A percentile compares a stretch with the other conserved stretches of the same genome.
Evolutionary conservation across 2,329 filamentous ascomycete species (phyloP).

Genomic region (Ceratocystis diversiconidia): DNA sequence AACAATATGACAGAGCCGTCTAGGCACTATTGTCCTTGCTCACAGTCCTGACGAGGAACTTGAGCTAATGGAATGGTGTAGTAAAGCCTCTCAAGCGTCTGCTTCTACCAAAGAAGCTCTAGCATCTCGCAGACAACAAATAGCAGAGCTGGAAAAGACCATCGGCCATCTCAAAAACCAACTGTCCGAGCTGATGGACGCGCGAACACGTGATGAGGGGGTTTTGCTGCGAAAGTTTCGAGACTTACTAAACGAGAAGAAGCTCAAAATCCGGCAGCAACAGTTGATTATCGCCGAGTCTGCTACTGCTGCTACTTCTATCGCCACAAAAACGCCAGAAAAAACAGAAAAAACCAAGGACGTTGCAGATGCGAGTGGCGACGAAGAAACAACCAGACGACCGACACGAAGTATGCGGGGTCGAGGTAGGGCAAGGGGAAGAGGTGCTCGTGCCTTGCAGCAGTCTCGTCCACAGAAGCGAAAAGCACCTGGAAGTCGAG

Average conservation of each 20-base stretch:
- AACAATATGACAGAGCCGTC: slow-evolving; percentile 40
- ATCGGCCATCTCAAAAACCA: slow-evolving; percentile 46
- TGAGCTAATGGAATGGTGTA: slow-evolving; percentile 57
- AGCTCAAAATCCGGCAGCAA: slow-evolving; percentile 63
- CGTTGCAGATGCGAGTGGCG: neutral
- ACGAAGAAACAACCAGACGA: neutral
- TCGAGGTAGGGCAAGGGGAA: slow-evolving; percentile 9
- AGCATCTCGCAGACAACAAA: slow-evolving; percentile 28
- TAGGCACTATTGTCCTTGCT: slow-evolving; percentile 49
- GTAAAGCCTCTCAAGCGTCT: slow-evolving; percentile 38
- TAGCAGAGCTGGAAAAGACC: slow-evolving; percentile 37
- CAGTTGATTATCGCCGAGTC: slow-evolving; percentile 28
- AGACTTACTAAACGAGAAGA: slow-evolving; percentile 62
- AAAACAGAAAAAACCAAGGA: neutral
- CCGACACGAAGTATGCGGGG: neutral
- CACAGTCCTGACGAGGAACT: slow-evolving; percentile 44
- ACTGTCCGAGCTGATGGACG: slow-evolving; percentile 49
- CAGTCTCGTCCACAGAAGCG: slow-evolving; percentile 36
- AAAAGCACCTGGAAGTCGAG: slow-evolving; percentile 30
- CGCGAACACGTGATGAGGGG: slow-evolving; percentile 53
- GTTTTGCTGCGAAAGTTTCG: slow-evolving; percentile 55
- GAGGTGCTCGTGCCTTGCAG: slow-evolving; percentile 17
- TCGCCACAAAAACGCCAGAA: neutral
- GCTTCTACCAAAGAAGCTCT: slow-evolving; percentile 32
- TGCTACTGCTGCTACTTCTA: neutral